These are phyloP conservation scores for Suillus sp. DNA, from an alignment of 768 basidiomycete genomes.

Conservation along the genomic window DNA sequence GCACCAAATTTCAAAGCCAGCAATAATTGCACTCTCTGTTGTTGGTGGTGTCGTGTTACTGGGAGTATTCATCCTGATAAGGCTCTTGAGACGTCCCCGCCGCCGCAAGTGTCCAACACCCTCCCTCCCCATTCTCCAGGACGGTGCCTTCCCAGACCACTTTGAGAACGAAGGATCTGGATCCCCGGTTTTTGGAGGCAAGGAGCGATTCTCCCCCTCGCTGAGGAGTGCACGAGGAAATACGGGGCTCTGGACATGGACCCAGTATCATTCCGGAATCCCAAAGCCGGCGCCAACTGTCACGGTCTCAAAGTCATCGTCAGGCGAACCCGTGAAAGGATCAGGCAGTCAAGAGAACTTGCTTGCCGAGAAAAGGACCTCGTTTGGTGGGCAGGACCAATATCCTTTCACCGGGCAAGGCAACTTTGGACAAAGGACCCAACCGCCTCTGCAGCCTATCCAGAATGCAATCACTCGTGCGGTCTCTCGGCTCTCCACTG, in stretches of 20 bases:
- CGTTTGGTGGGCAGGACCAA: conserved; percentile 21
- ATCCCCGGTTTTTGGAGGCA: conserved; percentile 79
- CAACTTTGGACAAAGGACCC: conserved; percentile 24
- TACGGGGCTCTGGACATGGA: conserved; percentile 56
- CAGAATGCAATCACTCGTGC: conserved; percentile 42
- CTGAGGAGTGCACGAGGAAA: conserved; percentile 39
- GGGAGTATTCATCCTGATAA: conserved; percentile 49
- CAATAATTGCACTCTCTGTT: conserved; percentile 56
- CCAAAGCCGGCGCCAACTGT: conserved; percentile 29
- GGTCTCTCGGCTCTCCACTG: conserved; percentile 42
- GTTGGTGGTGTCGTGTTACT: conserved; percentile 52
- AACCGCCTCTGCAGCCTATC: conserved; percentile 41
- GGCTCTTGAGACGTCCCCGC: conserved; percentile 50
- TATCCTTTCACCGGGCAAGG: conserved; percentile 32
- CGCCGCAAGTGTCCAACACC: conserved; percentile 63
- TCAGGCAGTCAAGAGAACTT: conserved; percentile 11
- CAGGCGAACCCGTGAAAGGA: conserved; percentile 16
- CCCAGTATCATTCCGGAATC: conserved; percentile 49
- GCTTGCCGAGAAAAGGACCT: conserved; percentile 14
- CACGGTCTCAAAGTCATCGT: conserved; percentile 28
- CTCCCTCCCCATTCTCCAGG: conserved; percentile 72
- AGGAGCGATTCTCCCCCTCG: conserved; percentile 53
- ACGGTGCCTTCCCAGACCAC: conserved; percentile 51
- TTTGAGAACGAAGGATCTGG: conserved; percentile 47
- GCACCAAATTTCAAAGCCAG: conserved; percentile 47